Evolutionary conservation across 805 yeast species (phyloP).

Genomic region (Kodamaea kaohsiungensis): DNA sequence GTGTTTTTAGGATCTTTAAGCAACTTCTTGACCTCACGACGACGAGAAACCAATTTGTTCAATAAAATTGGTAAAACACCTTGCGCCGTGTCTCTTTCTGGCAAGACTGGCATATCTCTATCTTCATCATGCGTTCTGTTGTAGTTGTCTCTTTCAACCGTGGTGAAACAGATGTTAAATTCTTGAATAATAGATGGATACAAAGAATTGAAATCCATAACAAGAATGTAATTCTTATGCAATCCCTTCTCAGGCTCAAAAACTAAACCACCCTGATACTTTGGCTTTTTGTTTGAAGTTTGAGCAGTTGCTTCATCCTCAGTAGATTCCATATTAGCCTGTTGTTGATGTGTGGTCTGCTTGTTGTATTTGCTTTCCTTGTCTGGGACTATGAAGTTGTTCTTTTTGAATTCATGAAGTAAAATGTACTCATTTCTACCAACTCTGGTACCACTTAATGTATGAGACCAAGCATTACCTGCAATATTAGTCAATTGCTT

Average conservation of each 20-base stretch:
- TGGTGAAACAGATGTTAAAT: slow-evolving; percentile 94
- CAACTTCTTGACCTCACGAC: slow-evolving; percentile 87
- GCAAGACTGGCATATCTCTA: slow-evolving; percentile 66
- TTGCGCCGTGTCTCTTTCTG: slow-evolving; percentile 54
- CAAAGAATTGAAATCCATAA: slow-evolving; percentile 97
- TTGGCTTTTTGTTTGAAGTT: slow-evolving; percentile 63
- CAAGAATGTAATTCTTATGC: slow-evolving; percentile 83
- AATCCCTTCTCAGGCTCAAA: slow-evolving; percentile 96
- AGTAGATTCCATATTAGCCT: slow-evolving; percentile 31
- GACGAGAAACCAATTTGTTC: slow-evolving; percentile 82
- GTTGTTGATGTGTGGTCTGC: slow-evolving; percentile 36
- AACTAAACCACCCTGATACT: slow-evolving; percentile 90
- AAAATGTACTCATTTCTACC: slow-evolving; percentile 93
- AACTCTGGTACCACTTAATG: slow-evolving; percentile 91
- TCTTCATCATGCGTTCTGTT: slow-evolving; percentile 49
- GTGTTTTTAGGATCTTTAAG: slow-evolving; percentile 73
- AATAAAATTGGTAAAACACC: slow-evolving; percentile 89
- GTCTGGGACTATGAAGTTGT: slow-evolving; percentile 86
- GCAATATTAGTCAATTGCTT: slow-evolving; percentile 91
- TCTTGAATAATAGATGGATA: slow-evolving; percentile 98
- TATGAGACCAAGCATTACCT: slow-evolving; percentile 96
- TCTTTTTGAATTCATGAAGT: slow-evolving; percentile 83
- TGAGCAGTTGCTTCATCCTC: slow-evolving; percentile 47
- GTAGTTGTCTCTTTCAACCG: slow-evolving; percentile 70
- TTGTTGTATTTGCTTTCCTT: slow-evolving; percentile 53